Percentiles rank a stretch among this genome's conserved stretches.
Conservation (phyloP, 176 grass and related monocot species). For the Hsuehochloa calcarea region DNA sequence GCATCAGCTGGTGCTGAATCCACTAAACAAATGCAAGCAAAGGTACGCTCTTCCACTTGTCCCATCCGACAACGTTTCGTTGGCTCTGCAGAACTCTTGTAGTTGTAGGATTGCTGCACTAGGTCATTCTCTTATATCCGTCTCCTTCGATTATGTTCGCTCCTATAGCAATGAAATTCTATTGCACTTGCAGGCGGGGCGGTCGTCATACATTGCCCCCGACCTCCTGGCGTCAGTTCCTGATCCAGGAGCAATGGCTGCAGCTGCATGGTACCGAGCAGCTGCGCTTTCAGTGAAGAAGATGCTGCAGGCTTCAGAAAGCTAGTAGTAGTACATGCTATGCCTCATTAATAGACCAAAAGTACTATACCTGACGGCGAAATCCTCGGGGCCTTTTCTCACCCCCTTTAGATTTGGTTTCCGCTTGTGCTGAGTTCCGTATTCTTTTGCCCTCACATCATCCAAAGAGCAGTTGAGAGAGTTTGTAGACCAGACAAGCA, state of each 20-base stretch:
- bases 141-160: neutral
- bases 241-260: slow-evolving; percentile 94
- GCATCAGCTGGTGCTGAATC: slow-evolving; percentile 83
- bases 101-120: neutral
- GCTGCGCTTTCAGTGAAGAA: slow-evolving; percentile 60
- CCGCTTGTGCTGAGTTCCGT: slow-evolving; percentile 63
- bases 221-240: slow-evolving; percentile 67
- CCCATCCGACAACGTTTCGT: neutral
- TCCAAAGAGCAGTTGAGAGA: slow-evolving; percentile 36
- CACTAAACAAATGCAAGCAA: slow-evolving; percentile 93
- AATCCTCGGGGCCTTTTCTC: slow-evolving; percentile 47
- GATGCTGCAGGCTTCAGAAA: slow-evolving; percentile 45
- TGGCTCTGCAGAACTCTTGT: neutral
- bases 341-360: slow-evolving; percentile 27
- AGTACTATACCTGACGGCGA: slow-evolving; percentile 24
- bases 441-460: slow-evolving; percentile 20
- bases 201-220: slow-evolving; percentile 75
- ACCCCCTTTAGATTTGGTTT: slow-evolving; percentile 58
- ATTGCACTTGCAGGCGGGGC: slow-evolving; percentile 70
- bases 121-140: neutral
- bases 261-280: slow-evolving; percentile 74
- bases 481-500: slow-evolving; percentile 35
- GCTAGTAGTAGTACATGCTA: slow-evolving; percentile 13
- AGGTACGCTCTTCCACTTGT: slow-evolving; percentile 45
- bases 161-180: neutral